A percentile compares a stretch with the other conserved stretches of the same genome.
Evolutionary conservation across 108 stramenopile species (phyloP).

Genomic region (Schizochytrium sp.): DNA sequence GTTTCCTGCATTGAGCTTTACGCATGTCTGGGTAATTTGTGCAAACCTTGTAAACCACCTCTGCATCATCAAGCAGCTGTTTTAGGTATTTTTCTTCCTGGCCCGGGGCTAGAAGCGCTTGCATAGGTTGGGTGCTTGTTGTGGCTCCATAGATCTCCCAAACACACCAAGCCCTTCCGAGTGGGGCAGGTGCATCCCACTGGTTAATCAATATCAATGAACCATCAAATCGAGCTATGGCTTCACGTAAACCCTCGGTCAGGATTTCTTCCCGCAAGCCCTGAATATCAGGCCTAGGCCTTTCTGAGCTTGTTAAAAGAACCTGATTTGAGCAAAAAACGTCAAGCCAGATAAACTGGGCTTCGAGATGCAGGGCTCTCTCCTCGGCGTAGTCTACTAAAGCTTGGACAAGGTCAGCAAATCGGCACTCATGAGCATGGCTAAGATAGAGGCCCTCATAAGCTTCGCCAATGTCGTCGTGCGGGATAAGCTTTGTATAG

Average conservation of each 20-base stretch:
- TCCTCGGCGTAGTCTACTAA: neutral
- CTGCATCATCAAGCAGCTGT: too few relatives aligned
- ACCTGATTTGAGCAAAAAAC: constrained; percentile 1
- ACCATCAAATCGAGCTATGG: constrained; percentile 24
- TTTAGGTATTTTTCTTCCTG: neutral
- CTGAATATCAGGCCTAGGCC: neutral
- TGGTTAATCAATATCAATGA: neutral
- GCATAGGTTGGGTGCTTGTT: neutral
- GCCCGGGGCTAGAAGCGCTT: neutral
- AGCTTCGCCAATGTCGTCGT: neutral
- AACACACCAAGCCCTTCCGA: neutral
- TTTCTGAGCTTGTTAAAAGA: neutral
- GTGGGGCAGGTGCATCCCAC: neutral
- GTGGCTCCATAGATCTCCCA: neutral
- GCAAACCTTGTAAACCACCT: too few relatives aligned
- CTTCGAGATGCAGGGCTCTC: neutral
- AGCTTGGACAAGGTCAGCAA: neutral
- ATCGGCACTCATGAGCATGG: neutral
- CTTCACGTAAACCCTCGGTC: neutral
- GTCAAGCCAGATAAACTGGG: neutral
- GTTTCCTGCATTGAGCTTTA: too few relatives aligned
- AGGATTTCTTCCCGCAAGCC: neutral
- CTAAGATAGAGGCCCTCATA: neutral
- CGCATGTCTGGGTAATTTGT: too few relatives aligned
- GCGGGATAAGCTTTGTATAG: neutral